Evolutionary conservation across 2,329 filamentous ascomycete genomes (phyloP), one percentile per base, ranked within the genome.

Genomic region (Furcasterigmium sp.): DNA sequence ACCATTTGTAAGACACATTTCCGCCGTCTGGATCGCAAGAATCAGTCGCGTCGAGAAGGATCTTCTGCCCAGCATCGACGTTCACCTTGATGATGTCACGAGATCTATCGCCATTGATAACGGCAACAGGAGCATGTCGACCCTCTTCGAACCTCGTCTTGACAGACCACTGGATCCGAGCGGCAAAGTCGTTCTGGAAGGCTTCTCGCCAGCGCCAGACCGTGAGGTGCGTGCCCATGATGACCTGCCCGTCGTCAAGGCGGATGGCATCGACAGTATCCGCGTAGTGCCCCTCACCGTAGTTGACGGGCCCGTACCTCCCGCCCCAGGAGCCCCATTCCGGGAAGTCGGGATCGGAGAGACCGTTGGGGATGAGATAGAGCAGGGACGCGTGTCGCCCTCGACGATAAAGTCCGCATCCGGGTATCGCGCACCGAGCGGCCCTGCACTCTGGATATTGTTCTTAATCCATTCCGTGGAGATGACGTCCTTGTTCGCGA

Each of bases 171-270:
- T 42, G 43, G 34, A 53, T 50, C 4, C 51, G 43, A 0, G 48
- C 49, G 6, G 51, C 51, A 39, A 52, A 52, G 43, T 76, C 72
- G 38, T 69, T 67, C 53, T 76, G 72, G 44, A 69, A 76, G 1
- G 72, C 70, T 41, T 68, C 59, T 13, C 72, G 55, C 74, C 72
- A 77, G n/a, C 73, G 59, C 72, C 73, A 76, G 25, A 76, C 69
- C 0, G 69, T 72, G 3, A 71, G 70, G 18, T 73, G 66, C 39
- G 70, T 74, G 29, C 56, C 59, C 26, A 53, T 53, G 43, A 59
- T 56, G 3, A 41, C 55, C 23, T 54, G 50, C 4, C 60, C 58
- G 45, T 67, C 53, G 11, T 46, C 19, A 3, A 64, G 64, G n/a
- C 57, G 42, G 5, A 63, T 62, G 2, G 47, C 47, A 46, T 70